These are phyloP conservation scores for Aspergillus cristatus DNA, from an alignment of 495 filamentous ascomycete species.

Conservation along the genomic window DNA sequence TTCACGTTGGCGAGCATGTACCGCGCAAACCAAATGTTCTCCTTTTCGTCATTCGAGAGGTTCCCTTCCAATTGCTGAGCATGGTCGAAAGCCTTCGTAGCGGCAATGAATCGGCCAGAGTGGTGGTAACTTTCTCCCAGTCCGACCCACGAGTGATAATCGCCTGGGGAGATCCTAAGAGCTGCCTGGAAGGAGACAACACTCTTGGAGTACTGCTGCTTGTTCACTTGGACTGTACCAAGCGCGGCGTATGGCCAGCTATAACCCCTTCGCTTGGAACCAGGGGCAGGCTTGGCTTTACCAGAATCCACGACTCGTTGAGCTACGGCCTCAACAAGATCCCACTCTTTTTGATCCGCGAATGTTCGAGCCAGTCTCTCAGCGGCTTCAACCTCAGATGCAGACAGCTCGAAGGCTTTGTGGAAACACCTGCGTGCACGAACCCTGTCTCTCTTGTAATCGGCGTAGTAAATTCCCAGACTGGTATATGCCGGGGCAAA, in stretches of 20 bases:
- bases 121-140: slow-evolving; percentile 94
- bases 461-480: slow-evolving; percentile 89
- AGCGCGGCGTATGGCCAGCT: slow-evolving; percentile 97
- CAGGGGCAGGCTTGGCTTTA: slow-evolving; percentile 76
- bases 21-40: slow-evolving; percentile 83
- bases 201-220: slow-evolving; percentile 78
- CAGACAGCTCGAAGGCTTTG: slow-evolving; percentile 90
- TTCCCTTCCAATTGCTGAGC: slow-evolving; percentile 56
- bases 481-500: slow-evolving; percentile 89
- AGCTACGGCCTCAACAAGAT: slow-evolving; percentile 84
- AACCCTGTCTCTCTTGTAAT: slow-evolving; percentile 78
- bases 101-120: slow-evolving; percentile 83
- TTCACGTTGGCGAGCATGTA: slow-evolving; percentile 97
- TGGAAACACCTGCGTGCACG: slow-evolving; percentile 87
- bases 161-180: slow-evolving; percentile 68
- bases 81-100: slow-evolving; percentile 81
- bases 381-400: slow-evolving; percentile 78
- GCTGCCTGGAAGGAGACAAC: slow-evolving; percentile 88
- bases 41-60: slow-evolving; percentile 31
- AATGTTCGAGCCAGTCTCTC: slow-evolving; percentile 78
- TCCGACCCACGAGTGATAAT: slow-evolving; percentile 94
- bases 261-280: slow-evolving; percentile 78
- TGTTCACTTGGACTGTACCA: slow-evolving; percentile 92
- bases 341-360: slow-evolving; percentile 88
- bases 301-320: slow-evolving; percentile 90